phyloP scores from a whole-genome alignment of 768 basidiomycete genomes.

The Suillus americanus region DNA sequence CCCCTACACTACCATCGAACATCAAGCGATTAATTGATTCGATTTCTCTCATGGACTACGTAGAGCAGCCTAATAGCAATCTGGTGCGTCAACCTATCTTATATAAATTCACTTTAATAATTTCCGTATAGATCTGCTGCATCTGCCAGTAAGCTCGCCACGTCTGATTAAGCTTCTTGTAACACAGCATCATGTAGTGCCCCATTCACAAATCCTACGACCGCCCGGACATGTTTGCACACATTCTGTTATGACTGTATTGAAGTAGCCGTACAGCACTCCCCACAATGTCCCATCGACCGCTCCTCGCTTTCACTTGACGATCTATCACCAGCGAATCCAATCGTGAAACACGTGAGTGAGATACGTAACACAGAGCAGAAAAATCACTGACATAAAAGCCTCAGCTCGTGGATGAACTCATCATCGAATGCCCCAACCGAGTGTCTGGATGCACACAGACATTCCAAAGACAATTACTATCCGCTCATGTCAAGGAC shows the following conservation, averaged over 20 bases:
- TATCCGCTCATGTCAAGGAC: conserved; percentile 62
- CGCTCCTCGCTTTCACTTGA: conserved; percentile 59
- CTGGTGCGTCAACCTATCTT: not conserved
- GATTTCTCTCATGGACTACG: not conserved
- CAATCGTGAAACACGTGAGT: conserved; percentile 63
- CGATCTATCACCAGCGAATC: conserved; percentile 68
- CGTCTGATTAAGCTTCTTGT: not conserved
- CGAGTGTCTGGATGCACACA: conserved; percentile 56
- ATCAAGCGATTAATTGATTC: not conserved
- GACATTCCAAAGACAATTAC: conserved; percentile 65
- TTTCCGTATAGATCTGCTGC: not conserved
- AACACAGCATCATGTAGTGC: conserved; percentile 36
- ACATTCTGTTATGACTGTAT: conserved; percentile 90
- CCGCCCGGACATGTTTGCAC: conserved; percentile 68
- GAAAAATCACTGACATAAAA: conserved; percentile 7
- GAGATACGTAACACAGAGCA: conserved; percentile 8
- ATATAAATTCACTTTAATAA: not conserved
- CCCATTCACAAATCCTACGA: conserved; percentile 76
- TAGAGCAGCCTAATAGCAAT: not conserved
- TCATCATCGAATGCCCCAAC: conserved; percentile 71
- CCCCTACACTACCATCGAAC: too few species aligned
- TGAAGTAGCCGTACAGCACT: conserved; percentile 61
- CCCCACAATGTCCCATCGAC: conserved; percentile 85
- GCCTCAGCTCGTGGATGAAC: conserved; percentile 77
- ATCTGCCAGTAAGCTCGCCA: not conserved